Conservation (phyloP, 306 rosid genomes). For the Argentina anserina region DNA sequence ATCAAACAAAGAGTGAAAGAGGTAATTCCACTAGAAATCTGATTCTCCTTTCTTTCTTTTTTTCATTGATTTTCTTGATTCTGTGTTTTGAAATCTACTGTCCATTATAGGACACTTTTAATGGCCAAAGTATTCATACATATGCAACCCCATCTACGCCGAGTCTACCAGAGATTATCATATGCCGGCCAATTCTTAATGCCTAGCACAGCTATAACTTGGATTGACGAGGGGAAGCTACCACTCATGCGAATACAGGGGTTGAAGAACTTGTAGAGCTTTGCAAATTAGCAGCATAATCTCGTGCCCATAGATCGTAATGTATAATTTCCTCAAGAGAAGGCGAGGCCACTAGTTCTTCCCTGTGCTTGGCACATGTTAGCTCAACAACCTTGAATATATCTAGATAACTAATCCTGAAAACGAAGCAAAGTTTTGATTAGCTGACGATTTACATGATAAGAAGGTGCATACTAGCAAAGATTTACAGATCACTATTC, state of each 20-base stretch:
- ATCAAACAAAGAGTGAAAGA: background rate
- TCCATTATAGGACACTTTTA: background rate
- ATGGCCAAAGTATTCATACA: conserved; percentile 6
- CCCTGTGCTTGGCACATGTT: conserved; percentile 75
- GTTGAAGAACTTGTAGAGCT: conserved; percentile 33
- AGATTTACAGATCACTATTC: background rate
- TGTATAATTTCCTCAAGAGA: conserved; percentile 93
- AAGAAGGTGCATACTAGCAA: background rate
- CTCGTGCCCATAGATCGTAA: conserved; percentile 84
- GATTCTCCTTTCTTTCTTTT: background rate
- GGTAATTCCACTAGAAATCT: background rate
- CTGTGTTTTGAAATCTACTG: background rate
- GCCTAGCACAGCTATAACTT: background rate
- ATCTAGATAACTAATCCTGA: conserved; percentile 86
- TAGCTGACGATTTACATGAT: background rate
- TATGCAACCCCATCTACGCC: background rate
- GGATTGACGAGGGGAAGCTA: conserved; percentile 2
- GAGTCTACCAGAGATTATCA: background rate
- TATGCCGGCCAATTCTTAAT: background rate
- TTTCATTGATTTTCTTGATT: conserved; percentile 11
- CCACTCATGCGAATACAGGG: conserved; percentile 59
- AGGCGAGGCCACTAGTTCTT: conserved; percentile 59
- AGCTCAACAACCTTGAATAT: conserved; percentile 92
- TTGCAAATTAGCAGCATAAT: conserved; percentile 64
- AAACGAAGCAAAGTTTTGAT: conserved; percentile 15